Base-by-base conservation (phyloP, 2,329 filamentous ascomycete genomes). In the Xylariaceae sp. region DNA sequence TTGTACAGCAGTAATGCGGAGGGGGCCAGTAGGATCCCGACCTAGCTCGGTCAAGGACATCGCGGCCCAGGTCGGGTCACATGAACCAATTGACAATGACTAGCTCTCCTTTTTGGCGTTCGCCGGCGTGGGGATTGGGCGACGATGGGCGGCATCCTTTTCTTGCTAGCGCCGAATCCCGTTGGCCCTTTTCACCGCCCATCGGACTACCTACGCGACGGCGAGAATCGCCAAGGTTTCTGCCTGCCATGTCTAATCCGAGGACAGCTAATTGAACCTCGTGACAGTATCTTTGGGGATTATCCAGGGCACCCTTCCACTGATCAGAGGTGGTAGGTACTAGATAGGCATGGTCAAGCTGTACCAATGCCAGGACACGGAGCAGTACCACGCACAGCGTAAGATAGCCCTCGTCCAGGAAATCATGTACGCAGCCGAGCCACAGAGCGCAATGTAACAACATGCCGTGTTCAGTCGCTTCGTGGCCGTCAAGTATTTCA, bases 251-350 rank as follows among this genome's bases (percentile, higher is more conserved):
- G 45, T 32, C 32, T 34, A 10, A 10, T 9, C 42, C 22, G 30
- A 49, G 13, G 47, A 49, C 43, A 34, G 21, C 19, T 18, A 21
- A 26, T 49, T 22, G 21, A 43, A 30, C 34, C 50, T 47, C 47
- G 45, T 53, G 52, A 49, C 32, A 21, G 45, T 52, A 41, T 30
- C 50, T 48, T 53, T 54, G 16, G 45, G 45, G 29, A 51, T 48
- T 53, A 32, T 34, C 22, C 37, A 47, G 21, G 39, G 18, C 26
- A 37, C 47, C 34, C 6, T 29, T n/a, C 21, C 44, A 19, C n/a
- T 29, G 41, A 12, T 16, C 16, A 22, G 15, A 45, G 29, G 15
- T 4, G 42, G 9, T 26, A 42, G 40, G 40, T 21, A 21, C 21
- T 7, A 43, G n/a, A n/a, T n/a, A n/a, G 22, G 21, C 12, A 29